A percentile compares a stretch with the other conserved stretches of the same genome.
Evolutionary conservation across 495 filamentous ascomycete genomes (phyloP).

Genomic region (Neurospora hispaniola): DNA sequence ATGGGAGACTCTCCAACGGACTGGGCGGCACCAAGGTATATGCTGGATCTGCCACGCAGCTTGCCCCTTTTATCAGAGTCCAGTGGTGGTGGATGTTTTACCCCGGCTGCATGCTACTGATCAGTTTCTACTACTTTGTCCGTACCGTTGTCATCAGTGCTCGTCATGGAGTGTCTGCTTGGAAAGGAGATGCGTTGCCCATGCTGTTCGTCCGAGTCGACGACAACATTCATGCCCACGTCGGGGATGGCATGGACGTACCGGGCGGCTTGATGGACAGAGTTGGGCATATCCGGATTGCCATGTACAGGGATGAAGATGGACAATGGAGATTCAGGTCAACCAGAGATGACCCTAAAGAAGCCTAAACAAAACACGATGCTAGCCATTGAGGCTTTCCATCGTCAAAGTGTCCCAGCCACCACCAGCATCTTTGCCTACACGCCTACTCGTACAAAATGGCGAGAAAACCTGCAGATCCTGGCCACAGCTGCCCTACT

Average conservation of each 20-base stretch:
- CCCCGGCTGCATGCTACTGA: conserved; percentile 23
- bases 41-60: conserved; percentile 18
- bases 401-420: not conserved
- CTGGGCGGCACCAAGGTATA: conserved; percentile 7
- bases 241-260: conserved; percentile 25
- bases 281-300: conserved; percentile 21
- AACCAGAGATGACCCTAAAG: not conserved
- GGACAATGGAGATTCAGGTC: conserved; percentile 26
- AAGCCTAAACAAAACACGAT: not conserved
- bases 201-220: conserved; percentile 30
- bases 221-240: conserved; percentile 20
- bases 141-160: conserved; percentile 24
- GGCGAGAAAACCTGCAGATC: not conserved
- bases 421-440: not conserved
- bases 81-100: conserved; percentile 30
- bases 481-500: not conserved
- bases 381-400: not conserved
- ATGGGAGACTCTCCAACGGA: conserved; percentile 9
- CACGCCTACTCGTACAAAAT: not conserved
- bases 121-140: conserved; percentile 24
- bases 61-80: conserved; percentile 23
- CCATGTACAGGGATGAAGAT: conserved; percentile 19
- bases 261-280: conserved; percentile 23
- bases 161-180: conserved; percentile 23
- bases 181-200: conserved; percentile 28